Evolutionary conservation across 2,329 filamentous ascomycete species (phyloP), one percentile per base, ranked within the genome.

Genomic region (Fusarium verticillioides): DNA sequence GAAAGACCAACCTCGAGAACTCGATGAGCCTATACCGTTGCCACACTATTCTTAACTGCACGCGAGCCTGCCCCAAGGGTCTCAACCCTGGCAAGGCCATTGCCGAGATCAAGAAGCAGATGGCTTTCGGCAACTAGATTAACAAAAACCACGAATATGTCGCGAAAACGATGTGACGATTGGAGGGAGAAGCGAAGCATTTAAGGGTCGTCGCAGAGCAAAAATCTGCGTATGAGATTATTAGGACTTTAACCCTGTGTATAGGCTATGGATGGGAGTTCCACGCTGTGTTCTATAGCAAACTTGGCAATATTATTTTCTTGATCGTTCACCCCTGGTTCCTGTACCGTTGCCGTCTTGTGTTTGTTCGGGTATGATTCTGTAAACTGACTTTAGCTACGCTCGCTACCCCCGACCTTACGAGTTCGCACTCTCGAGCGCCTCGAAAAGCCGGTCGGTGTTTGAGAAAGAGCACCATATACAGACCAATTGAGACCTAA

Each of bases 41-140:
- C 89, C 96, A 99, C 89, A 99, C 96, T 74, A 99, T 99, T 82
- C 91, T 99, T 79, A 99, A 99, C 90, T 99, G 96, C 91, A 96
- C 95, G 77, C 89, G 94, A 84, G 97, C 96, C 63, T 99, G 96
- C 85, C 96, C 96, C 82, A 99, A 99, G 94, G 96, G 96, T 50
- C 85, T 99, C 78, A 99, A 99, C 88, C 96, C 96, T 26, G 96
- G 94, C 75, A 88, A 94, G 82, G 96, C 96, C 23, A 97, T 99
- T 86, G 95, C 95, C 60, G 93, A 98, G 88, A 97, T 98, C 84
- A 98, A 98, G 93, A 98, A 98, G 93, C 90, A 92, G 86, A 93
- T 98, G 93, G 91, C 95, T 64, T 84, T 89, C 42, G 80, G 81
- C 37, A 75, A 75, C 56, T 82, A 78, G 49, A 58, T 54, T 43